Base-by-base conservation (phyloP, 2,329 filamentous ascomycete species). In the Penicillium italicum region DNA sequence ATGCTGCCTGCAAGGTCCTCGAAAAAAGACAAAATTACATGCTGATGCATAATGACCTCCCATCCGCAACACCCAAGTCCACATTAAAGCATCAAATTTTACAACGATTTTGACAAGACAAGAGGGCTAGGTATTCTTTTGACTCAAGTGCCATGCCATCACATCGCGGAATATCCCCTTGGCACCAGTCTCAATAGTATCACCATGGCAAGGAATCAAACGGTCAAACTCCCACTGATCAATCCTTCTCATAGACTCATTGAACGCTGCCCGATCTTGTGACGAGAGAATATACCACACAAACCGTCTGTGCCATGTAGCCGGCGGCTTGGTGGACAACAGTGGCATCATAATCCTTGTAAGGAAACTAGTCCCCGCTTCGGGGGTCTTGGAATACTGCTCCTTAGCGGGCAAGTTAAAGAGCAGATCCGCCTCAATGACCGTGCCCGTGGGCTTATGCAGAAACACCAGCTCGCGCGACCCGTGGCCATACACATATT, bases 181-280 rank as follows among this genome's bases (percentile, higher is more conserved):
- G 10, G 83, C 91, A 4, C 80, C 82, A 1, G 71, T 81, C 72
- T 94, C 87, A 62, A 97, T 85, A 16, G 89, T 86, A 76, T 99
- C 94, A 9, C 94, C 94, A 74, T 99, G 94, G 72, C 93, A 97
- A 0, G 93, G 91, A 57, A 99, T 86, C 48, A 97, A 80, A 37
- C 86, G 86, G 61, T 87, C 84, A 70, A 97, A 96, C 56, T 93
- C 87, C 93, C 93, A 99, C 52, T 74, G 71, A 50, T 85, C 79
- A 60, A 97, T 93, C 57, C 81, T 80, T 63, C 74, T 76, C 38
- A 91, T 76, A 63, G 87, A 91, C 59, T 84, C 79, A 61, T 85
- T 86, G 73, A 91, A 95, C 14, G 83, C 85, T 5, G 74, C 62
- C 30, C 89, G 79, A 73, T 97, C 84, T 36, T 76, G 78, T 18